Evolutionary conservation across 78 protist species (phyloP), one percentile per base, ranked within the genome.

Genomic region (Dictyostelium brefeldianum): DNA sequence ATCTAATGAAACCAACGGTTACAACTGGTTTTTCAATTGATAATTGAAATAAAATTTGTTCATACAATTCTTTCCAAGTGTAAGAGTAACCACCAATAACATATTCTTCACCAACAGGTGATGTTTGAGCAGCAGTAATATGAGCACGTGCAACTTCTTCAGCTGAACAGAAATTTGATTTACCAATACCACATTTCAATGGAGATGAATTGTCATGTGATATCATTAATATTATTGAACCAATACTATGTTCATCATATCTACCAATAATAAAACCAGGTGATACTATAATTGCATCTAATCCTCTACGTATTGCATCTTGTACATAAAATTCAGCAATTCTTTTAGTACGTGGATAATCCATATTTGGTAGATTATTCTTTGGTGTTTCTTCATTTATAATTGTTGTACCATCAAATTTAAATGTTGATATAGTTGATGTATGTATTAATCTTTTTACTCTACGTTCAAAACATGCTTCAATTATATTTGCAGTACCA

Each of bases 251-350:
- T 14, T 65, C 74, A 29, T 65, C 74, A 65, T 65, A 65, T 65
- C 27, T 65, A 5, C 74, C 74, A 65, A 65, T 65, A 31, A 65
- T 65, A 5, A 65, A 65, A 29, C 74, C 74, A 0, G 74, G 74
- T 65, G 74, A 65, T 0, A 65, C 27, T 11, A 65, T 29, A 12
- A 65, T 43, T 15, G 43, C 74, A 1, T 65, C 74, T 31, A 65
- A 65, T 14, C 74, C 74, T 31, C 74, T 65, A 29, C 74, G 74
- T 29, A 65, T 65, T 27, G 74, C 74, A 27, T 65, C 74, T 3
- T 65, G 46, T 0, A 65, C 74, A 29, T 65, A 65, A 0, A 65
- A n/a, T 31, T 65, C 74, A 0, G 41, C 74, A 29, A 65, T 65
- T 65, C 74, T 65, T 31, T 65, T 65, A 0, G 74, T 65, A 65